Evolutionary conservation across 1,284 basidiomycete genomes (phyloP).

Genomic region (Leccinum subrobustum): DNA sequence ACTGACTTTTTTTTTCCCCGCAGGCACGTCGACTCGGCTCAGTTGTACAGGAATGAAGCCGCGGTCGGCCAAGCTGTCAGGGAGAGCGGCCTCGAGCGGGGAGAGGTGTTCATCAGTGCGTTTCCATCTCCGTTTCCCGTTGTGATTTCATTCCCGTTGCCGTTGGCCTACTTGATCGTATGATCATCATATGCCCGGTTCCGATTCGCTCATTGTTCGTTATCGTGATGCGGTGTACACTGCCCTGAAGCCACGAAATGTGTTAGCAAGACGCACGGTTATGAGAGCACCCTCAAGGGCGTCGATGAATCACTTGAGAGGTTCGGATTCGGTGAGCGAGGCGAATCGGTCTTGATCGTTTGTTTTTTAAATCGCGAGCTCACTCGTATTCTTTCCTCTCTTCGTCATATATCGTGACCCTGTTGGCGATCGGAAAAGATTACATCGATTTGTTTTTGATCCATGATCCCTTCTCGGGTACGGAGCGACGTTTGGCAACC

Average conservation of each 20-base stretch:
- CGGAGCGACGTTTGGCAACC: slow-evolving; percentile 55
- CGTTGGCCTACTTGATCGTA: background rate
- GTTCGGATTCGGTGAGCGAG: slow-evolving; percentile 48
- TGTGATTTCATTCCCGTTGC: background rate
- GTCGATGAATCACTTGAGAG: slow-evolving; percentile 56
- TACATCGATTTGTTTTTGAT: slow-evolving; percentile 81
- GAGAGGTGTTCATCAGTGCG: slow-evolving; percentile 70
- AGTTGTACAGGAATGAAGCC: slow-evolving; percentile 73
- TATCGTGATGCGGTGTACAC: background rate
- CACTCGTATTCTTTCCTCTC: background rate
- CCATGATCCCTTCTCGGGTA: slow-evolving; percentile 65
- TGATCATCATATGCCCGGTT: background rate
- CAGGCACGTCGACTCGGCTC: slow-evolving; percentile 71
- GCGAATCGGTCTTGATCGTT: background rate
- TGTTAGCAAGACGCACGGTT: slow-evolving; percentile 51
- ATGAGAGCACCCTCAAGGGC: slow-evolving; percentile 54
- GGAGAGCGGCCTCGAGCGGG: slow-evolving; percentile 50
- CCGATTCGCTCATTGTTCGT: background rate
- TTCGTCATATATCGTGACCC: background rate
- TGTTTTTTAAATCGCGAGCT: background rate
- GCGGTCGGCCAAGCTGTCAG: slow-evolving; percentile 58
- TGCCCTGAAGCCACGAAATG: slow-evolving; percentile 38
- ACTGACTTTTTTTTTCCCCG: background rate
- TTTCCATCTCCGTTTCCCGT: background rate
- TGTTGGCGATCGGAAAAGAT: slow-evolving; percentile 36